These are phyloP conservation scores for Suhomyces chickasaworum DNA, from an alignment of 1,139 yeast genomes.

Conservation along the genomic window DNA sequence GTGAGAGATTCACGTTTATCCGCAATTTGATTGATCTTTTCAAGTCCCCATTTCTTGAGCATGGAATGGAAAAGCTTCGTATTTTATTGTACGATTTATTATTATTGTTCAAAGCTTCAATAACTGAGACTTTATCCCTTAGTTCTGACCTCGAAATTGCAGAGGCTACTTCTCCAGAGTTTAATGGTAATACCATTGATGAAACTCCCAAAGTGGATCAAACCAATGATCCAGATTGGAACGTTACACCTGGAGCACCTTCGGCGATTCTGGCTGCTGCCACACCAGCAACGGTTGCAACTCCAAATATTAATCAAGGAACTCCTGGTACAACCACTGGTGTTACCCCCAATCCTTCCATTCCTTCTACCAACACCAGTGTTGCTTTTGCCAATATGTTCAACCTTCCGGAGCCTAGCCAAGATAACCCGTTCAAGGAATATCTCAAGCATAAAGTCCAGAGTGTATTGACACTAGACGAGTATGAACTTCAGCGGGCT, in stretches of 20 bases:
- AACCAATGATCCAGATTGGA: slow-evolving; percentile 6
- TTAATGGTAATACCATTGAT: not conserved
- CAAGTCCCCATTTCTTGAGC: slow-evolving; percentile 39
- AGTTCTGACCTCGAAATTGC: slow-evolving; percentile 17
- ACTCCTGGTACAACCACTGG: slow-evolving; percentile 6
- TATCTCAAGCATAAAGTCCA: slow-evolving; percentile 26
- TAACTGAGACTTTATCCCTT: slow-evolving; percentile 26
- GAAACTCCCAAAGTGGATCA: slow-evolving; percentile 11
- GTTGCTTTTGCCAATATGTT: slow-evolving; percentile 25
- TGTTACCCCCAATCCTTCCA: slow-evolving; percentile 4
- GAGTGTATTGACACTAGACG: slow-evolving; percentile 37
- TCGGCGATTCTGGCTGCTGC: slow-evolving; percentile 3
- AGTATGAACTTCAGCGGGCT: slow-evolving; percentile 34
- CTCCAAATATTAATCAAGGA: not conserved
- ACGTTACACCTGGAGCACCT: slow-evolving; percentile 6
- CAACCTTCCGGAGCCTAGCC: slow-evolving; percentile 39
- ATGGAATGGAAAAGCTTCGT: slow-evolving; percentile 52
- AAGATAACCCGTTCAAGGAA: slow-evolving; percentile 28
- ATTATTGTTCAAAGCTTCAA: slow-evolving; percentile 51
- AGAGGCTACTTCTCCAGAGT: slow-evolving; percentile 20
- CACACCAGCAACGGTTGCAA: slow-evolving; percentile 5
- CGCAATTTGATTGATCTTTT: slow-evolving; percentile 50
- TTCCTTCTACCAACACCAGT: slow-evolving; percentile 3
- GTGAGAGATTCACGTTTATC: slow-evolving; percentile 40
- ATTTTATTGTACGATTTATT: slow-evolving; percentile 65